phyloP scores from a whole-genome alignment of 1,284 basidiomycete species.

The Omphalotus olearius region DNA sequence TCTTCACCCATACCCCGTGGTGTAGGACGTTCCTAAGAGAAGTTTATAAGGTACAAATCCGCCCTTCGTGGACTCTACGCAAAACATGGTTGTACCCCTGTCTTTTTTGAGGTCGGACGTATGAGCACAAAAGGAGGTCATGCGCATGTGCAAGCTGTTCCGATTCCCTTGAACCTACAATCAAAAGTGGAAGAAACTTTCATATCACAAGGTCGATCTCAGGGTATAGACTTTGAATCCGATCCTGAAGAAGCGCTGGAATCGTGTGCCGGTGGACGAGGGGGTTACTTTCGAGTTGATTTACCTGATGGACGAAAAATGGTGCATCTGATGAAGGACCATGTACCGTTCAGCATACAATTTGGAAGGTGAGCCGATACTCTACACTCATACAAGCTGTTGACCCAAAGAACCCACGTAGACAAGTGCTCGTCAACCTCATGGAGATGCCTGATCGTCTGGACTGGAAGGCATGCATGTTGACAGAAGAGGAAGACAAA shows the following conservation, averaged over 20 bases:
- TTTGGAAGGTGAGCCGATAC: constrained; percentile 78
- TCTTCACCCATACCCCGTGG: not conserved
- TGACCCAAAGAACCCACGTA: constrained; percentile 26
- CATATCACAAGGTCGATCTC: constrained; percentile 55
- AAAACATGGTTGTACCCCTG: constrained; percentile 61
- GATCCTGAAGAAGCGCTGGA: constrained; percentile 64
- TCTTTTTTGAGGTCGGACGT: constrained; percentile 87
- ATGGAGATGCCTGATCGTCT: constrained; percentile 72
- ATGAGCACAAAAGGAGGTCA: constrained; percentile 82
- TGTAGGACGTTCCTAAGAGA: constrained; percentile 2
- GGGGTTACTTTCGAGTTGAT: constrained; percentile 87
- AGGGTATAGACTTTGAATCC: constrained; percentile 63
- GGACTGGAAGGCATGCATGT: constrained; percentile 88
- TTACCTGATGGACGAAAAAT: constrained; percentile 83
- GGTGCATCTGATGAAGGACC: constrained; percentile 79
- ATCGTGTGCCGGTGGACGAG: constrained; percentile 45
- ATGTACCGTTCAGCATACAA: constrained; percentile 81
- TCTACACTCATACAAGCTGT: constrained; percentile 6
- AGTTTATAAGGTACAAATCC: constrained; percentile 62
- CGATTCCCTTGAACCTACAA: constrained; percentile 63
- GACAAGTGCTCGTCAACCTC: constrained; percentile 74
- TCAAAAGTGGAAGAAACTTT: constrained; percentile 67
- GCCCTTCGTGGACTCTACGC: constrained; percentile 72
- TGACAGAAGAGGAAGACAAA: constrained; percentile 78
- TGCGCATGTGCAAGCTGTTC: constrained; percentile 86